Evolutionary conservation across 352 stramenopile species (phyloP).

Genomic region (Phytophthora citrophthora): DNA sequence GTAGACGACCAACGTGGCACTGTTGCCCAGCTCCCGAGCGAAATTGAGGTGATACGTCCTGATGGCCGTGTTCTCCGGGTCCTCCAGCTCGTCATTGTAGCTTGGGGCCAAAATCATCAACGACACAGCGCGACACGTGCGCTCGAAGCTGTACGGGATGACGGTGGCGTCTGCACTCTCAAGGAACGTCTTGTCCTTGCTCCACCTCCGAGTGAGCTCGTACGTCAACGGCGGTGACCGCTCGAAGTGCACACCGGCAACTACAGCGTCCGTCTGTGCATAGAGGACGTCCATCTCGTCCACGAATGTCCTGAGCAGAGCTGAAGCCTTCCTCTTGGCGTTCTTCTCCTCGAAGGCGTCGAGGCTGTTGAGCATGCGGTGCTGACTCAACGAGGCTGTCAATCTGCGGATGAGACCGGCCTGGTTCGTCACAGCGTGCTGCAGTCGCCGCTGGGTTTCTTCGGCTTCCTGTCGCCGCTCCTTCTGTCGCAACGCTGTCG

Average conservation of each 20-base stretch:
- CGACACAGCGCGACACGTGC: conserved; percentile 27
- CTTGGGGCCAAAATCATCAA: conserved; percentile 25
- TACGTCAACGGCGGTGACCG: conserved; percentile 25
- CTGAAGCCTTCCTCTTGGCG: not conserved
- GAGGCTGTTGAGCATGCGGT: conserved; percentile 4
- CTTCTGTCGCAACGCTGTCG: conserved; percentile 25
- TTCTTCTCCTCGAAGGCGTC: conserved; percentile 2
- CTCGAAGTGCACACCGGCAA: conserved; percentile 14
- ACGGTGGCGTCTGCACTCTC: conserved; percentile 30
- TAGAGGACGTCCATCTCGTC: conserved; percentile 33
- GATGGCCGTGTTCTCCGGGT: conserved; percentile 24
- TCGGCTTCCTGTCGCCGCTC: conserved; percentile 26
- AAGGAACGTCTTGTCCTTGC: conserved; percentile 20
- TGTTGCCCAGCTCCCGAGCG: conserved; percentile 12
- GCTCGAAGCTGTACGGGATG: conserved; percentile 29
- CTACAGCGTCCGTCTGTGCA: conserved; percentile 25
- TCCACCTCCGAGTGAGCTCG: conserved; percentile 22
- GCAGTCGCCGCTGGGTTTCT: conserved; percentile 20
- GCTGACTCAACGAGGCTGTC: conserved; percentile 14
- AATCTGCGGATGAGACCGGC: conserved; percentile 24
- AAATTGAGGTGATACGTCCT: conserved; percentile 24
- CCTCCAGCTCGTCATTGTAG: conserved; percentile 27
- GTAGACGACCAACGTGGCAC: conserved; percentile 21
- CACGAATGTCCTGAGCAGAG: conserved; percentile 31
- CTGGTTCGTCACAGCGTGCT: conserved; percentile 21